Percentiles rank a stretch among this genome's conserved stretches.
Evolutionary conservation across 73 alveolate genomes (phyloP).

Genomic region (Paramecium caudatum): DNA sequence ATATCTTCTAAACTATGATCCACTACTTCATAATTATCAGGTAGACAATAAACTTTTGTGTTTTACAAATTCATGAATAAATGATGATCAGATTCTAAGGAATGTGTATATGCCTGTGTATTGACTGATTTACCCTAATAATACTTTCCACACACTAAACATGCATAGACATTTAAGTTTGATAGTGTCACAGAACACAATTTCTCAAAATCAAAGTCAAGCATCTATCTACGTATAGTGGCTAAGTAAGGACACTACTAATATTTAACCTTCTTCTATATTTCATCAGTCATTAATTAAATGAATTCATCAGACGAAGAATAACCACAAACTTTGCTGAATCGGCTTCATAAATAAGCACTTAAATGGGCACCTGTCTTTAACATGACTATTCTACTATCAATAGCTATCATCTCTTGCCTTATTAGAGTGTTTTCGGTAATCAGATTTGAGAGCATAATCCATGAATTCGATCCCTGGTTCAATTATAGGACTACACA

Average conservation of each 20-base stretch:
- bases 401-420: constrained; percentile 91
- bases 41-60: constrained; percentile 92
- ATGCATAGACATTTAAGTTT: constrained; percentile 93
- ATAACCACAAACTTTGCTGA: neutral
- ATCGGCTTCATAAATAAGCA: constrained; percentile 6
- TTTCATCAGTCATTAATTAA: constrained; percentile 29
- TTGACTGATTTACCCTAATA: constrained; percentile 94
- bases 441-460: constrained; percentile 96
- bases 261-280: constrained; percentile 39
- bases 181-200: constrained; percentile 96
- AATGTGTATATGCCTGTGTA: constrained; percentile 95
- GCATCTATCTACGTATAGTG: constrained; percentile 82
- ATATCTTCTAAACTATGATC: constrained; percentile 90
- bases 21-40: constrained; percentile 95
- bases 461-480: constrained; percentile 99
- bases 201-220: constrained; percentile 98
- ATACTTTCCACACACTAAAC: constrained; percentile 97
- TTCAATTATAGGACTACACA: constrained; percentile 97
- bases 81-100: constrained; percentile 94
- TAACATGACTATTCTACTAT: constrained; percentile 87
- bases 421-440: constrained; percentile 97
- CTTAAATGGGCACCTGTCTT: constrained; percentile 91
- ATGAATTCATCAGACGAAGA: constrained; percentile 44
- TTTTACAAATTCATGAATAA: constrained; percentile 92
- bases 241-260: constrained; percentile 70